These are phyloP conservation scores for Globisporangium cederbergense DNA, from an alignment of 352 stramenopile species.

Conservation along the genomic window DNA sequence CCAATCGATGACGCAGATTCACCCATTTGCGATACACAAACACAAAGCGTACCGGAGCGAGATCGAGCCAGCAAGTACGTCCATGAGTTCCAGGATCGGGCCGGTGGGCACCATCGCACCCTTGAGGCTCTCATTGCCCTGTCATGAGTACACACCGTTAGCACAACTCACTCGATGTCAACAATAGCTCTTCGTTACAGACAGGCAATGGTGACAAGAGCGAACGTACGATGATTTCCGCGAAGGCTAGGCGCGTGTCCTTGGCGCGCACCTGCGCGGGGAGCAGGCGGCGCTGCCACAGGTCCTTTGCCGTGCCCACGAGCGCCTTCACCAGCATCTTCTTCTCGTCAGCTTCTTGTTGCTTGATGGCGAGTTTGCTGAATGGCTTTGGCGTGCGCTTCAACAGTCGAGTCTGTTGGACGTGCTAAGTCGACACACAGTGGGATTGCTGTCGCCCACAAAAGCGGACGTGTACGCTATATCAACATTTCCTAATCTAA, in stretches of 20 bases:
- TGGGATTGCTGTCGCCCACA: too few relatives aligned
- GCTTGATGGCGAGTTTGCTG: background rate
- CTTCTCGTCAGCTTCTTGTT: background rate
- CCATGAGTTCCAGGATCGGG: slow-evolving; percentile 54
- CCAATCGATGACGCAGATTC: background rate
- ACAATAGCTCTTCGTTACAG: background rate
- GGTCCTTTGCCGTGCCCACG: slow-evolving; percentile 32
- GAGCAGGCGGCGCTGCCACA: slow-evolving; percentile 43
- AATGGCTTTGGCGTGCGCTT: background rate
- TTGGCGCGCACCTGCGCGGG: slow-evolving; percentile 40
- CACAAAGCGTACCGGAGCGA: slow-evolving; percentile 23
- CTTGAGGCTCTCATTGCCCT: slow-evolving; percentile 51
- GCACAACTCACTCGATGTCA: background rate
- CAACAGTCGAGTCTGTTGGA: background rate
- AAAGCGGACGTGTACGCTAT: background rate
- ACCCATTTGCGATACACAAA: too few relatives aligned
- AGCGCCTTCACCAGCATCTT: slow-evolving; percentile 43
- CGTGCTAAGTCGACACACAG: background rate
- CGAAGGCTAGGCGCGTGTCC: slow-evolving; percentile 51
- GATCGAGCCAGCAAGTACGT: slow-evolving; percentile 44
- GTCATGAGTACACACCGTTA: background rate
- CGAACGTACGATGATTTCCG: slow-evolving; percentile 49
- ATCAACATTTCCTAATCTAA: too few relatives aligned
- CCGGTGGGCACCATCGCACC: slow-evolving; percentile 41
- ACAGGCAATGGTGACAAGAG: background rate